Base-by-base conservation (phyloP, 495 filamentous ascomycete genomes). In the Aspergillus incahuasiensis region DNA sequence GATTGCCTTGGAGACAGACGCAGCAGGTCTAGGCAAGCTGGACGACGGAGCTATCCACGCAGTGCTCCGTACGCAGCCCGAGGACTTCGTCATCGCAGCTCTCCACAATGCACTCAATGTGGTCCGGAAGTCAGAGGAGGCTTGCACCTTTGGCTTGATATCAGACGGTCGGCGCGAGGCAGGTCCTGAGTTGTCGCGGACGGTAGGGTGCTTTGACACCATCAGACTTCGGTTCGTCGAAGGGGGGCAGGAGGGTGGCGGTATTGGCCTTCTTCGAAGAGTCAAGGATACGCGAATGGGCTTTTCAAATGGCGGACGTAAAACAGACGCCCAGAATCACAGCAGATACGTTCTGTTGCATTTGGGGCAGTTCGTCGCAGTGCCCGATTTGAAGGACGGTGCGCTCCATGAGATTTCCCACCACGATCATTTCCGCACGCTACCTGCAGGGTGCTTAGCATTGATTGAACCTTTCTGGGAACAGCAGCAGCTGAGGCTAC, bases 171-270 rank as follows among this genome's bases (percentile, higher is more conserved):
- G 53, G 21, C 25, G 5, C 12, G 12, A 18, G 22, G 22, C n/a
- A 5, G 42, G 25, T 1, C 18, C 15, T 11, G 45, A 21, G 1
- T n/a, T 30, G 16, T 19, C 35, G 1, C 11, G 3, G 1, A 32
- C 35, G 9, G 35, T 49, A n/a, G 53, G 53, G 1, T 55, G 53
- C 25, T 55, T 55, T 18, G 53, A 55, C 25, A 48, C 15, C 8
- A 22, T 55, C 34, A 45, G 35, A 3, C 32, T 7, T 0, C 6
- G 38, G 1, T 12, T 5, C 5, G 21, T 55, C 7, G 18, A 13
- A 16, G 32, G 25, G n/a, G 35, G n/a, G 5, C n/a, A 45, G 18
- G 32, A 20, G 22, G 32, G 32, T 6, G 16, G 16, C 12, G 35
- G 38, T 16, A 5, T 55, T 8, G 35, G 34, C 11, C 13, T 55